Percentiles rank a stretch among this genome's conserved stretches.
phyloP scores from a whole-genome alignment of 176 grass and related monocot species.

The Metroxylon sagu region DNA sequence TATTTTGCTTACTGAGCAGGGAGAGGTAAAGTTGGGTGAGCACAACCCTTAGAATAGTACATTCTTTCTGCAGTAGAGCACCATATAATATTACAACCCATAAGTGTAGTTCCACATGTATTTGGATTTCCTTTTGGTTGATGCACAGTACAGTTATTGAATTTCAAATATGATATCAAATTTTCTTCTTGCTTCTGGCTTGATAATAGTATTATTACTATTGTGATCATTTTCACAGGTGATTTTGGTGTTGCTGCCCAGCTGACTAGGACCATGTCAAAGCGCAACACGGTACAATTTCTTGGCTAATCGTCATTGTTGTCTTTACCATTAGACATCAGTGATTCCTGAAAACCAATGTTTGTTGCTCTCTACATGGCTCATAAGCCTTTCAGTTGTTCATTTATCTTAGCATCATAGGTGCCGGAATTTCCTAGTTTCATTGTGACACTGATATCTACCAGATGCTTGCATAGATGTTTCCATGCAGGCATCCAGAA shows the following conservation, averaged over 20 bases:
- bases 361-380: not conserved
- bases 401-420: no score
- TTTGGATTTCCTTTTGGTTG: no score
- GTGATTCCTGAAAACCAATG: not conserved
- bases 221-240: conserved; percentile 44
- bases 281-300: conserved; percentile 87
- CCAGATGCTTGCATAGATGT: no score
- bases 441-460: no score
- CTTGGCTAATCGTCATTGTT: not conserved
- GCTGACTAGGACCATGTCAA: conserved; percentile 98
- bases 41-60: conserved; percentile 4
- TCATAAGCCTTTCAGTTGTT: not conserved
- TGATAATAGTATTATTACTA: not conserved
- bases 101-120: no score
- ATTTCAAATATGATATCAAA: not conserved
- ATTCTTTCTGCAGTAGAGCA: no score
- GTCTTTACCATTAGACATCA: not conserved
- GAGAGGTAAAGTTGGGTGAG: conserved; percentile 99
- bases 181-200: conserved; percentile 8
- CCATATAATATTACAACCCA: no score
- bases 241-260: conserved; percentile 99
- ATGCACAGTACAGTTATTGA: no score
- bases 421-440: no score
- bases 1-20: conserved; percentile 96
- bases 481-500: no score